These are phyloP conservation scores for Biscogniauxia mediterranea DNA, from an alignment of 2,329 filamentous ascomycete species.

Conservation along the genomic window DNA sequence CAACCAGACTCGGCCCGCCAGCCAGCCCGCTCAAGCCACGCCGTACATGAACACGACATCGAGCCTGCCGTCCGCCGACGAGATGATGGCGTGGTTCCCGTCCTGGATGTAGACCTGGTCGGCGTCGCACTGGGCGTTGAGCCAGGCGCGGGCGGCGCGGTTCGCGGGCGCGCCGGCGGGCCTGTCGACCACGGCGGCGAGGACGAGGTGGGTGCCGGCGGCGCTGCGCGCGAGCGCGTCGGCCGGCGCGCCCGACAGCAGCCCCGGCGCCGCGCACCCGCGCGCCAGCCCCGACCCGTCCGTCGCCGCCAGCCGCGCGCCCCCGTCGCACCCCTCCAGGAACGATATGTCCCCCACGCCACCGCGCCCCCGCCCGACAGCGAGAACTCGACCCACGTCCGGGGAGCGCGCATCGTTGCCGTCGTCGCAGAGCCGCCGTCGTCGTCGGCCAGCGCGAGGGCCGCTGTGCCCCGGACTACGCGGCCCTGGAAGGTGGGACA, in stretches of 20 bases:
- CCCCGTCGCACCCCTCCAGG: constrained; percentile 27
- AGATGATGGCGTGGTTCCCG: background rate
- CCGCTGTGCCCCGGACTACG: constrained; percentile 23
- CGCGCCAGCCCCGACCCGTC: constrained; percentile 19
- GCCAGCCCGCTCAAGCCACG: background rate
- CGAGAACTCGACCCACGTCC: constrained; percentile 24
- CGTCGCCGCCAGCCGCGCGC: constrained; percentile 17
- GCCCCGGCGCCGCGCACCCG: constrained; percentile 9
- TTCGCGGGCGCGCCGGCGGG: constrained; percentile 13
- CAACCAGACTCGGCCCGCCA: background rate
- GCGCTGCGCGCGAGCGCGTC: constrained; percentile 15
- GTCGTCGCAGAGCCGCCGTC: no score
- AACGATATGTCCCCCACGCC: constrained; percentile 26
- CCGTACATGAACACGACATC: constrained; percentile 4
- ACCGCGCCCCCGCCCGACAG: constrained; percentile 12
- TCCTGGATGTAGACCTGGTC: constrained; percentile 4
- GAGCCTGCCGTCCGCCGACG: constrained; percentile 1
- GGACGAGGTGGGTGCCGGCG: constrained; percentile 9
- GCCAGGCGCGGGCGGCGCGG: constrained; percentile 16
- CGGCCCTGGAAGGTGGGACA: constrained; percentile 27
- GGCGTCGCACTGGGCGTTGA: background rate
- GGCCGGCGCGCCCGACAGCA: constrained; percentile 21
- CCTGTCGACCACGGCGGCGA: constrained; percentile 16
- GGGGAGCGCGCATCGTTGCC: constrained; percentile 23
- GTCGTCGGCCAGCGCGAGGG: no score